Base-by-base conservation (phyloP, 148 eudicot species). In the Selenicereus undatus region DNA sequence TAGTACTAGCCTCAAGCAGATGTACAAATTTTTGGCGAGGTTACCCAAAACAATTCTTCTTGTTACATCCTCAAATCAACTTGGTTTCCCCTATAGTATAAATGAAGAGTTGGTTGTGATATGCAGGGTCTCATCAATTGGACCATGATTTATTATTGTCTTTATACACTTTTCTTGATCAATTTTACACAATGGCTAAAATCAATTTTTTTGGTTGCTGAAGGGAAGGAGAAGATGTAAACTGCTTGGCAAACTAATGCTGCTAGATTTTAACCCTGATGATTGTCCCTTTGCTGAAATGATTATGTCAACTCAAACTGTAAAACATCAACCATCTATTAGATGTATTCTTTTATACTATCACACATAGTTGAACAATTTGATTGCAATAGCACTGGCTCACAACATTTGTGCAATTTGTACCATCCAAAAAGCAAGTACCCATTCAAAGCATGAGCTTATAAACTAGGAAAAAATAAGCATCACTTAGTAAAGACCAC, bases 121-220 rank as follows among this genome's bases (percentile, higher is more conserved):
- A 60, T 86, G 90, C 91, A 94, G 94, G 97, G 98, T 39, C 77
- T 92, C 29, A 88, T n/a, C n/a, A n/a, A n/a, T n/a, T n/a, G n/a
- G n/a, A n/a, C n/a, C n/a, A n/a, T n/a, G n/a, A n/a, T n/a, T 94
- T 92, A 97, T 85, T 92, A 94, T 85, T 94, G 92, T 68, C 93
- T 83, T 45, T 94, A 94, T 82, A 88, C 92, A 16, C 89, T 87
- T 2, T 94, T 94, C 83, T 84, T 94, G 91, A 90, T 87, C 85
- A 89, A 89, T 78, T 78, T 90, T 71, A n/a, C n/a, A n/a, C n/a
- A n/a, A n/a, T n/a, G n/a, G n/a, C n/a, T n/a, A n/a, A n/a, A n/a
- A n/a, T n/a, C 91, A 29, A n/a, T 84, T n/a, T 39, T 85, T 36
- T 48, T 70, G 39, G 78, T 71, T 43, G 32, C 29, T 78, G 71